Conservation (phyloP, 805 yeast species). For the Candida pseudoglaebosa region DNA sequence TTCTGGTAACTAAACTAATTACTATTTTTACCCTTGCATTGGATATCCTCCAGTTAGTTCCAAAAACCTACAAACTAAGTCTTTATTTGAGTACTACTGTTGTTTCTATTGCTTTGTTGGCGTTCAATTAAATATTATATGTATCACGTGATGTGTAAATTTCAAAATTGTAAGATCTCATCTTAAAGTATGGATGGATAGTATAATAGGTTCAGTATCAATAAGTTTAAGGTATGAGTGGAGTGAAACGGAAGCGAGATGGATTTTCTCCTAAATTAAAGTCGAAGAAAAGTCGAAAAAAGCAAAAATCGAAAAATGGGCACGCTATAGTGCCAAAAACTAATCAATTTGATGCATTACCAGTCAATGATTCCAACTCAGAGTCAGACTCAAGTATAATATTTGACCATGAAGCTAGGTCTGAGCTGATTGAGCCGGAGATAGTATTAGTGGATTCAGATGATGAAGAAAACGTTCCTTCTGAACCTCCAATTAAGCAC, state of each 20-base stretch:
- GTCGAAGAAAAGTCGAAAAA: constrained; percentile 20
- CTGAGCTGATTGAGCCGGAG: constrained; percentile 15
- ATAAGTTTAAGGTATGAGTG: constrained; percentile 10
- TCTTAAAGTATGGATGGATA: not conserved
- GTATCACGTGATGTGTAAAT: not conserved
- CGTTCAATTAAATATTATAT: not conserved
- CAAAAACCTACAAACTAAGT: not conserved
- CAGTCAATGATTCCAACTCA: constrained; percentile 7
- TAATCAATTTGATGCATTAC: constrained; percentile 21
- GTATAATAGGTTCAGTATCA: no score
- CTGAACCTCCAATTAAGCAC: constrained; percentile 6
- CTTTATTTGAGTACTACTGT: not conserved
- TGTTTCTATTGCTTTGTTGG: not conserved
- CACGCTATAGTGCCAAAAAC: constrained; percentile 11
- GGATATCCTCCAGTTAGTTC: not conserved
- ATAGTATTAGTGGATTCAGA: constrained; percentile 30
- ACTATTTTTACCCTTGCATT: not conserved
- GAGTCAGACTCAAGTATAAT: constrained; percentile 22
- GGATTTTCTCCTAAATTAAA: constrained; percentile 14
- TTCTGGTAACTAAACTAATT: not conserved
- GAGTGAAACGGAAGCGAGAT: constrained; percentile 22
- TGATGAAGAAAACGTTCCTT: constrained; percentile 15
- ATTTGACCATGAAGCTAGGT: constrained; percentile 17
- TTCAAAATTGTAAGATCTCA: not conserved
- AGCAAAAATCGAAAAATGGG: constrained; percentile 11